These are phyloP conservation scores for Curvularia eragrostidis DNA, from an alignment of 2,329 filamentous ascomycete species.

Conservation along the genomic window DNA sequence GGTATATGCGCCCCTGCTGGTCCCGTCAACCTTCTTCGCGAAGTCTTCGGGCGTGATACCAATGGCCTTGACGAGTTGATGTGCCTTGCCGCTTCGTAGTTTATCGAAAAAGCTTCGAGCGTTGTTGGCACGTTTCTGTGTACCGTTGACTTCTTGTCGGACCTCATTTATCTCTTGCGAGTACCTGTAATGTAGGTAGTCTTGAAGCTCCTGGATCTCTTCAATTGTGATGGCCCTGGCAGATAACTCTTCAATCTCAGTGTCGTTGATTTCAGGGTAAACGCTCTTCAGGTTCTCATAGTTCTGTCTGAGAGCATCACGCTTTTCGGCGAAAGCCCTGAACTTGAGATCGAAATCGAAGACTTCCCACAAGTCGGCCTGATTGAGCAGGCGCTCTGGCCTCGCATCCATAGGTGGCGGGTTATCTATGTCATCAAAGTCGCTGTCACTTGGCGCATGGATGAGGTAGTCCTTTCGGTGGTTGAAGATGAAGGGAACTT, in stretches of 20 bases:
- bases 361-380: slow-evolving; percentile 94
- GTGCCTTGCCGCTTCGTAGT: slow-evolving; percentile 79
- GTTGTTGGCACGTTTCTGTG: slow-evolving; percentile 81
- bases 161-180: slow-evolving; percentile 82
- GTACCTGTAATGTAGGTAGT: slow-evolving; percentile 96
- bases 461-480: slow-evolving; percentile 98
- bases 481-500: slow-evolving; percentile 97
- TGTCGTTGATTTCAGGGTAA: slow-evolving; percentile 68
- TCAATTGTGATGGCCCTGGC: slow-evolving; percentile 83
- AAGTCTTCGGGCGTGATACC: slow-evolving; percentile 89
- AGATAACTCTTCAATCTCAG: slow-evolving; percentile 83
- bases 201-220: slow-evolving; percentile 93
- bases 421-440: slow-evolving; percentile 68
- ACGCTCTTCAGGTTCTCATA: slow-evolving; percentile 73
- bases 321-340: slow-evolving; percentile 88
- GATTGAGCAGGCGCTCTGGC: slow-evolving; percentile 87
- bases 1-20: slow-evolving; percentile 68
- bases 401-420: slow-evolving; percentile 74
- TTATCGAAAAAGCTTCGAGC: slow-evolving; percentile 83
- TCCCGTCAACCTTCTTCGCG: slow-evolving; percentile 81
- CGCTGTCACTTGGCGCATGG: slow-evolving; percentile 73
- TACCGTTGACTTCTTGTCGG: slow-evolving; percentile 68
- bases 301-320: slow-evolving; percentile 80
- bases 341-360: slow-evolving; percentile 96
- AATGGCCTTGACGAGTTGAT: slow-evolving; percentile 84